These are phyloP conservation scores for Cladorrhinum sp. DNA, from an alignment of 2,329 filamentous ascomycete genomes.

Conservation along the genomic window DNA sequence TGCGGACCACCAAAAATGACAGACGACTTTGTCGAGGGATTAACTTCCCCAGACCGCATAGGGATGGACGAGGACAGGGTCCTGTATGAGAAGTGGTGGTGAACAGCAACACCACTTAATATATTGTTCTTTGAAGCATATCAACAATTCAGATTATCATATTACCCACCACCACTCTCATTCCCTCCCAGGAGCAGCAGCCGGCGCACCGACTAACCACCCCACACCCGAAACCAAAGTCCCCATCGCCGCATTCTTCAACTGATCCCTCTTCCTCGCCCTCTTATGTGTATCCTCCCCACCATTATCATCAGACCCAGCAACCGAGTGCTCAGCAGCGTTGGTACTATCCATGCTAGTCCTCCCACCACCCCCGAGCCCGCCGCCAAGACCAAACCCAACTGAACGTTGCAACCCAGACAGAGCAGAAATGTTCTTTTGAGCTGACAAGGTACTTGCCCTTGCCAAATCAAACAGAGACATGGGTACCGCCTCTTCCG, in stretches of 20 bases:
- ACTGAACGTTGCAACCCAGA: conserved; percentile 47
- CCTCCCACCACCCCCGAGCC: conserved; percentile 30
- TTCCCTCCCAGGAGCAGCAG: conserved; percentile 6
- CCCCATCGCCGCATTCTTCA: conserved; percentile 64
- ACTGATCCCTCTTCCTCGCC: conserved; percentile 68
- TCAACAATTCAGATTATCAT: background rate
- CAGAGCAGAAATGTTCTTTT: conserved; percentile 55
- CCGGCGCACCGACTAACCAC: conserved; percentile 59
- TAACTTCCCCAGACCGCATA: conserved; percentile 34
- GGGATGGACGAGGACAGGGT: conserved; percentile 31
- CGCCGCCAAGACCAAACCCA: conserved; percentile 36
- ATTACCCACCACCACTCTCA: background rate
- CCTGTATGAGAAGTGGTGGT: conserved; percentile 41
- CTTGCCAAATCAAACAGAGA: conserved; percentile 63
- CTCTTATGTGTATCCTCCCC: conserved; percentile 34
- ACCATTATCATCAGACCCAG: conserved; percentile 23
- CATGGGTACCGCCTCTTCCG: conserved; percentile 57
- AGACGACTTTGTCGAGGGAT: conserved; percentile 56
- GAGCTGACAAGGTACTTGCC: conserved; percentile 57
- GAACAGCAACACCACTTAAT: background rate
- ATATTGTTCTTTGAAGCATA: background rate
- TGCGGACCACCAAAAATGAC: conserved; percentile 69
- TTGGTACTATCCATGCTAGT: conserved; percentile 18
- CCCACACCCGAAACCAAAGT: conserved; percentile 64
- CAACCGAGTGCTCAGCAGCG: conserved; percentile 12